phyloP scores from a whole-genome alignment of 1,139 yeast genomes.

The Nakaseomyces nivariensis region DNA sequence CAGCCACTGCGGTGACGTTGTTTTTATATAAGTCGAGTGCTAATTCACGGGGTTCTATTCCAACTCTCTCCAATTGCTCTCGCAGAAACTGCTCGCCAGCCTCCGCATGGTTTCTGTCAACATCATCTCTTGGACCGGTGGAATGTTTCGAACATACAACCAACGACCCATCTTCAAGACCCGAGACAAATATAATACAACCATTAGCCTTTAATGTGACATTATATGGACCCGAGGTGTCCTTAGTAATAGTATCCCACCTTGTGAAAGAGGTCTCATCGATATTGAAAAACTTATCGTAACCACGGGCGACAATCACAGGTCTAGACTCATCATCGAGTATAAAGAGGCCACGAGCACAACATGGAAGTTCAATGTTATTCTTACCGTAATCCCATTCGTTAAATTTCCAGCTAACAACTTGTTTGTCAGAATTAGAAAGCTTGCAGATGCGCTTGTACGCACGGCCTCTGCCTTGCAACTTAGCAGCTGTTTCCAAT shows the following conservation, averaged over 20 bases:
- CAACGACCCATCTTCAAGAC: slow-evolving; percentile 59
- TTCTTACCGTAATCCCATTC: slow-evolving; percentile 76
- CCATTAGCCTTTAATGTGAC: slow-evolving; percentile 88
- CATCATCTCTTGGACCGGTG: slow-evolving; percentile 56
- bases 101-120: slow-evolving; percentile 58
- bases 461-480: slow-evolving; percentile 32
- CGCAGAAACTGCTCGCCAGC: slow-evolving; percentile 58
- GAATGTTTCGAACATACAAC: slow-evolving; percentile 86
- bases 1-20: slow-evolving; percentile 80
- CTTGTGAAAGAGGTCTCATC: slow-evolving; percentile 51
- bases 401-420: slow-evolving; percentile 65
- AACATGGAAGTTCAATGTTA: slow-evolving; percentile 48
- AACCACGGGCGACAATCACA: slow-evolving; percentile 68
- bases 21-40: slow-evolving; percentile 44
- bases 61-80: slow-evolving; percentile 38
- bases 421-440: slow-evolving; percentile 20
- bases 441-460: slow-evolving; percentile 29
- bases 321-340: slow-evolving; percentile 28
- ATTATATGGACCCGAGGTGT: slow-evolving; percentile 68
- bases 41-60: slow-evolving; percentile 38
- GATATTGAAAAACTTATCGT: slow-evolving; percentile 86
- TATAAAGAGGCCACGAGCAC: slow-evolving; percentile 84
- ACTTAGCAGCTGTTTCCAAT: slow-evolving; percentile 25
- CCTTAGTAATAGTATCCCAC: slow-evolving; percentile 35
- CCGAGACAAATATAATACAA: slow-evolving; percentile 78